These are phyloP conservation scores for Eutrema heterophyllum DNA, from an alignment of 345 rosid genomes.

Conservation along the genomic window DNA sequence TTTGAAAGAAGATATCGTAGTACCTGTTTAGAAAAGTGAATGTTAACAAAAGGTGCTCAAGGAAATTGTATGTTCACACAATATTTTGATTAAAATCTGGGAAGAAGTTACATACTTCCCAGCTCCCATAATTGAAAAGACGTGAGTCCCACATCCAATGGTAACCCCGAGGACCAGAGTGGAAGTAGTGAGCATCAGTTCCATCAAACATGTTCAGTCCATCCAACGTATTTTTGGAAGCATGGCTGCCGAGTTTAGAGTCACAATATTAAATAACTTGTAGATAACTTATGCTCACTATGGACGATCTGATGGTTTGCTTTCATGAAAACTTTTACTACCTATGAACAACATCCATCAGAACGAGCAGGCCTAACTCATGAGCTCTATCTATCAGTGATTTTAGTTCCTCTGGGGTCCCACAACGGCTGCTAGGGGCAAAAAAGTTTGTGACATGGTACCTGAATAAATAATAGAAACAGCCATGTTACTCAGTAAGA, in stretches of 20 bases:
- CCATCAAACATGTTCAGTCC: conserved; percentile 99
- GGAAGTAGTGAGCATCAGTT: conserved; percentile 88
- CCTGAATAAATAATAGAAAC: conserved; percentile 45
- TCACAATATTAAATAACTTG: not conserved
- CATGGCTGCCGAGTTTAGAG: conserved; percentile 52
- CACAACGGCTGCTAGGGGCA: conserved; percentile 96
- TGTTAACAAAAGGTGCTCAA: conserved; percentile 2
- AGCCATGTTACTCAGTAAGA: conserved; percentile 6
- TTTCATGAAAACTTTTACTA: conserved; percentile 20
- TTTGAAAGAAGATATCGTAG: conserved; percentile 86
- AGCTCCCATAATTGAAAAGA: conserved; percentile 95
- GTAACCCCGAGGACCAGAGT: conserved; percentile 82
- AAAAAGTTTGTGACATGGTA: conserved; percentile 93
- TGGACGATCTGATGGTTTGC: conserved; percentile 5
- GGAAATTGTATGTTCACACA: conserved; percentile 1
- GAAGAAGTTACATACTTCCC: conserved; percentile 72
- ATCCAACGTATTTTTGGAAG: conserved; percentile 87
- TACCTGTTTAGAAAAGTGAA: conserved; percentile 44
- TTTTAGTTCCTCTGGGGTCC: conserved; percentile 92
- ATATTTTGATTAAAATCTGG: conserved; percentile 2
- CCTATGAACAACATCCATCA: conserved; percentile 99
- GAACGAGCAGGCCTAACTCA: conserved; percentile 87
- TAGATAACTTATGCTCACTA: conserved; percentile 1
- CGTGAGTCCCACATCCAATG: conserved; percentile 99
- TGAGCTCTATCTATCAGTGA: conserved; percentile 92